These are phyloP conservation scores for Elongisporangium anandrum DNA, from an alignment of 352 stramenopile species.

Conservation along the genomic window DNA sequence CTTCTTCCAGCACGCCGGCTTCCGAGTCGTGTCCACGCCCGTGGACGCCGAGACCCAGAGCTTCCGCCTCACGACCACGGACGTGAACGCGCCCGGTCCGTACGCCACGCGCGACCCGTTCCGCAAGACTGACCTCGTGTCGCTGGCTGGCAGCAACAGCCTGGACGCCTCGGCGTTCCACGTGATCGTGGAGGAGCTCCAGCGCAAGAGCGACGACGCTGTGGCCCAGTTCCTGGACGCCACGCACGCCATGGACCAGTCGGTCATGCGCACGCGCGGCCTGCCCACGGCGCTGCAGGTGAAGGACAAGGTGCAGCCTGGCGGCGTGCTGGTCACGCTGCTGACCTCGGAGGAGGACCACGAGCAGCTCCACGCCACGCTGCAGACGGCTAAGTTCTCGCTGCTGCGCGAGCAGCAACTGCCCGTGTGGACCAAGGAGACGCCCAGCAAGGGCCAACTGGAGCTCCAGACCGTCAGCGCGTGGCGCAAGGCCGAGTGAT, in stretches of 20 bases:
- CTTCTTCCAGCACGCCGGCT: constrained; percentile 96
- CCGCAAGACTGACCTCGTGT: constrained; percentile 43
- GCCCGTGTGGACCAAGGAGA: not conserved
- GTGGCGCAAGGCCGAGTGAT: not conserved
- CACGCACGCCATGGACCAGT: constrained; percentile 18
- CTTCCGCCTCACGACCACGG: constrained; percentile 59
- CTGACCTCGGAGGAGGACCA: constrained; percentile 6
- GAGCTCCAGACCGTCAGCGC: not conserved
- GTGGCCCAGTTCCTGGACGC: constrained; percentile 48
- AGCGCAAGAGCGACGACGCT: constrained; percentile 49
- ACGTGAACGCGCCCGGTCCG: constrained; percentile 61
- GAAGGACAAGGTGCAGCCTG: constrained; percentile 42
- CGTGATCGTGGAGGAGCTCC: constrained; percentile 51
- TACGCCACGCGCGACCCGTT: constrained; percentile 63
- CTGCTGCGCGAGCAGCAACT: not conserved
- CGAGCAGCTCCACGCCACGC: not conserved
- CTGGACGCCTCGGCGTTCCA: constrained; percentile 14
- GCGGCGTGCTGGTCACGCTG: constrained; percentile 59
- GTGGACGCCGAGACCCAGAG: constrained; percentile 55
- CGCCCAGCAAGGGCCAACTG: not conserved
- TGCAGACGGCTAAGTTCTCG: not conserved
- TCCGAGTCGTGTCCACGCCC: constrained; percentile 89
- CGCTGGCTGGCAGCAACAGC: constrained; percentile 11
- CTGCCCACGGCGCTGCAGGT: constrained; percentile 40
- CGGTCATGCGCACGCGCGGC: constrained; percentile 11